Base-by-base conservation (phyloP, 2,329 filamentous ascomycete species). In the Cladosporium sp. region DNA sequence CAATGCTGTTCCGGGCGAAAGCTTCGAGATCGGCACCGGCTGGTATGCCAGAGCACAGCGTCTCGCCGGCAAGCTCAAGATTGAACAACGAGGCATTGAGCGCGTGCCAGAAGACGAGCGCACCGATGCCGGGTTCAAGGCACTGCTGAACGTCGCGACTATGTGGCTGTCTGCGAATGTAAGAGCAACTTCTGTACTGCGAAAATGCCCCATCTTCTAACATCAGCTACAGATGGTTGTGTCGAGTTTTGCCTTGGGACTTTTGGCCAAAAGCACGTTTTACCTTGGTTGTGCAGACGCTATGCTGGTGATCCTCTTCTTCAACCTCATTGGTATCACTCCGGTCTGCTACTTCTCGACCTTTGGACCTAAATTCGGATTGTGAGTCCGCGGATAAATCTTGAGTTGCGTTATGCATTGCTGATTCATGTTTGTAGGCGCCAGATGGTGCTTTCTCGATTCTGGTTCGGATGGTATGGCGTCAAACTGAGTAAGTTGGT, bases 391-490 rank as follows among this genome's bases (percentile, higher is more conserved):
- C n/a, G 24, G 30, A 34, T 30, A 30, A 1, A 55, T 18, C 7
- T 55, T 24, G 18, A 30, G 8, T 11, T n/a, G 8, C 21, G 14
- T n/a, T 26, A 24, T 6, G 11, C 32, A 15, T 6, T 36, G 30
- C 47, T 41, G 15, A 55, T n/a, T 7, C 12, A 15, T 12, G 28
- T 6, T 34, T 24, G 26, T 34, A 65, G 55, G 18, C 86, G 91
- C 64, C 91, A 93, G 74, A 92, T 93, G 88, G 89, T 93, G 1
- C 82, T 93, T n/a, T 88, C 89, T 12, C 84, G 91, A 41, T 93
- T 90, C 79, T 93, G 85, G 79, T 93, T 92, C 75, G 91, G 91
- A 18, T 76, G 74, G 74, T 75, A 74, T 71, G 75, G 74, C 41
- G 74, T 76, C 52, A 76, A 75, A 66, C 66, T 76, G 54, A 75